Percentiles rank a stretch among this genome's conserved stretches.
These are phyloP conservation scores for Aureobasidium sp. DNA, from an alignment of 2,329 filamentous ascomycete genomes.

Conservation along the genomic window DNA sequence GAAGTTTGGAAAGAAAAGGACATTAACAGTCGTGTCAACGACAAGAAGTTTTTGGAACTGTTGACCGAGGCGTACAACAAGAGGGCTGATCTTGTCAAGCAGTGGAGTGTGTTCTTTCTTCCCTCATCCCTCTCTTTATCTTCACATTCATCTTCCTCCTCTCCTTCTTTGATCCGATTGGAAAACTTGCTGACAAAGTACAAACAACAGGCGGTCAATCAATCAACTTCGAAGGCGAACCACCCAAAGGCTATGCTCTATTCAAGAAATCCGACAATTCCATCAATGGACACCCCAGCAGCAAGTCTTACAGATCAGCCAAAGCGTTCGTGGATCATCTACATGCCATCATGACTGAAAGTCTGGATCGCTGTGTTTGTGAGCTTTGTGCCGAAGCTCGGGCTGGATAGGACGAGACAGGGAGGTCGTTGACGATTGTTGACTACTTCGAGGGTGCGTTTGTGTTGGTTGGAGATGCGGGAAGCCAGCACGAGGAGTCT, in stretches of 20 bases:
- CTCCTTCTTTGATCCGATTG: too few relatives aligned
- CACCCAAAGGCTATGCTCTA: background rate
- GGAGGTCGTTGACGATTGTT: too few relatives aligned
- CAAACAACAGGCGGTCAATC: background rate
- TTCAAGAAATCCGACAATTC: background rate
- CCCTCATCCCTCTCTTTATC: too few relatives aligned
- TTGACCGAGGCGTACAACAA: background rate
- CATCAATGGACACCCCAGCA: background rate
- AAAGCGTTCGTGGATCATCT: background rate
- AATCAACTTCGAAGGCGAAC: conserved; percentile 8
- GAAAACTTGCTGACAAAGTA: background rate
- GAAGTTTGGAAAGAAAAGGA: background rate
- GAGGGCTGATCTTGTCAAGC: background rate
- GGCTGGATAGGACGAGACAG: too few relatives aligned
- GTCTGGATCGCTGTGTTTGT: background rate
- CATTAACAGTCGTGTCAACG: background rate
- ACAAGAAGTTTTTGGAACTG: background rate
- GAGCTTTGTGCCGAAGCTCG: background rate
- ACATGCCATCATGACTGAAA: background rate
- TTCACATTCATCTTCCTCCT: too few relatives aligned
- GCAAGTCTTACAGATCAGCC: background rate
- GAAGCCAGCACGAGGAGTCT: too few relatives aligned
- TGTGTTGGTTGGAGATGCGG: too few relatives aligned
- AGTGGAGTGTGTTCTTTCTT: background rate
- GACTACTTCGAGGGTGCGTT: too few relatives aligned